These are phyloP conservation scores for Apiospora pterosperma DNA, from an alignment of 2,329 filamentous ascomycete genomes.

Conservation along the genomic window DNA sequence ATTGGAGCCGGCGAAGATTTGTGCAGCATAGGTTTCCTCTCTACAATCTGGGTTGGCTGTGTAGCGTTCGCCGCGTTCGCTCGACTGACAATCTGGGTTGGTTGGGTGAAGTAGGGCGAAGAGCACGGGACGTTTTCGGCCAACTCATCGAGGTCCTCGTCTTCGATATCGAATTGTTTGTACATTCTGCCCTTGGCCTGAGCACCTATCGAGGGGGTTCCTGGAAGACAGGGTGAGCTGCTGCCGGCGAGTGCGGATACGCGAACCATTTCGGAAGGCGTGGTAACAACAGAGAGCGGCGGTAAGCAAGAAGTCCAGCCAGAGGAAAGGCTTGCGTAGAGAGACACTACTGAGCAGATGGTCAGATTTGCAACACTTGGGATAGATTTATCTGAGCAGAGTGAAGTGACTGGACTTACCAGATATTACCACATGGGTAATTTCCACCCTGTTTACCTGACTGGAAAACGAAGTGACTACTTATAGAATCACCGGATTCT, in stretches of 20 bases:
- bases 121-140: conserved; percentile 33
- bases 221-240: conserved; percentile 13
- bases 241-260: conserved; percentile 8
- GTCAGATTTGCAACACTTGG: not conserved
- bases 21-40: conserved; percentile 29
- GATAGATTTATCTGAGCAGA: not conserved
- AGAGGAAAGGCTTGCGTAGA: not conserved
- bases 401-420: not conserved
- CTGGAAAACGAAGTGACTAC: not conserved
- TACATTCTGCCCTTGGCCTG: conserved; percentile 8
- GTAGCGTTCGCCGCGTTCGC: conserved; percentile 33
- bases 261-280: conserved; percentile 5
- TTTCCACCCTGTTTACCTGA: not conserved
- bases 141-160: conserved; percentile 48
- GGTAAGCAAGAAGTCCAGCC: not conserved
- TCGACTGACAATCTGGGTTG: conserved; percentile 29
- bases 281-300: not conserved
- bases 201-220: conserved; percentile 11
- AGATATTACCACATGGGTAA: not conserved
- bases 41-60: conserved; percentile 59
- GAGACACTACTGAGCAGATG: not conserved
- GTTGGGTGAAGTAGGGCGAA: conserved; percentile 47
- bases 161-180: conserved; percentile 28
- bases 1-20: conserved; percentile 29
- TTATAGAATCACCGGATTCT: not conserved